A percentile compares a stretch with the other conserved stretches of the same genome.
These are phyloP conservation scores for Takashimella tepidaria DNA, from an alignment of 1,284 basidiomycete genomes.

Conservation along the genomic window DNA sequence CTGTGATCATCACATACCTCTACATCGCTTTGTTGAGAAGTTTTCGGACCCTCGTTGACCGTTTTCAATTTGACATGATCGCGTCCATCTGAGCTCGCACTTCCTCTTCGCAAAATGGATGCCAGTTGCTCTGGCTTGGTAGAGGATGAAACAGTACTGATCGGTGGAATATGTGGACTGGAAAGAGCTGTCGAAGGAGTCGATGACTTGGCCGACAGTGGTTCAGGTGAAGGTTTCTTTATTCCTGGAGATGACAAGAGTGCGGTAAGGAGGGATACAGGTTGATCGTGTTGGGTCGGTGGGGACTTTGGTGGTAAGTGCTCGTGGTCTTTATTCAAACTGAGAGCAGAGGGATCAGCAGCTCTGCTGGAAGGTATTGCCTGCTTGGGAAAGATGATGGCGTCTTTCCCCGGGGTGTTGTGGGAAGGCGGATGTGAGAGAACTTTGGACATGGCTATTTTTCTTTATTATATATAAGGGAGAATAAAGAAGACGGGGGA, in stretches of 20 bases:
- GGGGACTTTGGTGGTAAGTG: neutral
- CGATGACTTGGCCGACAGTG: slow-evolving; percentile 20
- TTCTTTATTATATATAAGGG: neutral
- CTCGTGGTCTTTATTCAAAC: slow-evolving; percentile 10
- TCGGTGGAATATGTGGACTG: slow-evolving; percentile 14
- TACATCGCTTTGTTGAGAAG: neutral
- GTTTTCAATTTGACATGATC: neutral
- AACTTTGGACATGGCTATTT: too few species aligned
- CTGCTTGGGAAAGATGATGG: slow-evolving; percentile 12
- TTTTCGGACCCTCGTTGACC: neutral
- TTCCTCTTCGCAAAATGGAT: slow-evolving; percentile 30
- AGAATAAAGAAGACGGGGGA: neutral
- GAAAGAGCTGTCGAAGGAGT: slow-evolving; percentile 31
- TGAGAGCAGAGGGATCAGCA: neutral
- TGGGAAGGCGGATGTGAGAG: too few species aligned
- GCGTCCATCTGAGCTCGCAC: slow-evolving; percentile 21
- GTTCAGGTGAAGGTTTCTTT: slow-evolving; percentile 2
- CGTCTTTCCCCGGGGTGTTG: too few species aligned
- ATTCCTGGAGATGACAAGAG: slow-evolving; percentile 22
- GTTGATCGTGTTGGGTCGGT: slow-evolving; percentile 2
- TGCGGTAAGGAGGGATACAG: slow-evolving; percentile 28
- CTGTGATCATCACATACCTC: neutral
- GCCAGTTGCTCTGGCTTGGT: slow-evolving; percentile 10
- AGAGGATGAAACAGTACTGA: neutral
- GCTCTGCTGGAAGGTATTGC: slow-evolving; percentile 2